phyloP scores from a whole-genome alignment of 2,329 filamentous ascomycete species.

The Beauveria australis region DNA sequence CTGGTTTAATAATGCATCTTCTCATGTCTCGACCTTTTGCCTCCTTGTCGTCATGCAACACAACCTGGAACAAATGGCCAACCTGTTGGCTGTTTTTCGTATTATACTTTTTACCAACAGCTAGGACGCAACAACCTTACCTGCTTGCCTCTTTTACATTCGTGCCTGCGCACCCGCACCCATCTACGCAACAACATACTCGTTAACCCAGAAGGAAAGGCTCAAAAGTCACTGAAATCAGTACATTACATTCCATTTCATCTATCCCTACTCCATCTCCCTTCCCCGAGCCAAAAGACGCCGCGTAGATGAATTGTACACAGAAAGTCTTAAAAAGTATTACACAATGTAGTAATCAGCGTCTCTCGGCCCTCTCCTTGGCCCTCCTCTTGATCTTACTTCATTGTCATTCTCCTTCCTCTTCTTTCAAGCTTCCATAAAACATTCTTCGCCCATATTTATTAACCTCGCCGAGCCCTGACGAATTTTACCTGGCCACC shows the following conservation, averaged over 20 bases:
- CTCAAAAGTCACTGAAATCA: neutral
- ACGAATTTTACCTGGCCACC: constrained; percentile 3
- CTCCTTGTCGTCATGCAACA: too few species aligned
- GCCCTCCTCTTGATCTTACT: neutral
- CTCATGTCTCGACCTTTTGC: too few species aligned
- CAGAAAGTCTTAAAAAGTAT: constrained; percentile 9
- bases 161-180: too few species aligned
- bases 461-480: constrained; percentile 8
- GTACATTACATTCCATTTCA: neutral
- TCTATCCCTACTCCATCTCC: neutral
- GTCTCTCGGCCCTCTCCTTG: neutral
- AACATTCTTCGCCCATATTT: constrained; percentile 1
- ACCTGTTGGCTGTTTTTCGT: too few species aligned
- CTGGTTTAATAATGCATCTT: too few species aligned
- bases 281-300: constrained; percentile 1
- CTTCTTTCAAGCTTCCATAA: neutral
- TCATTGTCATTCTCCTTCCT: neutral
- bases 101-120: too few species aligned
- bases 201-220: neutral
- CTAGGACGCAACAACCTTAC: too few species aligned
- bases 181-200: neutral
- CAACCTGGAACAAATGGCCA: too few species aligned
- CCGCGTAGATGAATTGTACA: constrained; percentile 12
- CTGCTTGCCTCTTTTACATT: too few species aligned
- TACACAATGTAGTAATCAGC: constrained; percentile 10